A percentile compares a stretch with the other conserved stretches of the same genome.
Conservation (phyloP, 768 basidiomycete genomes). For the Sporobolomyces pararoseus region DNA sequence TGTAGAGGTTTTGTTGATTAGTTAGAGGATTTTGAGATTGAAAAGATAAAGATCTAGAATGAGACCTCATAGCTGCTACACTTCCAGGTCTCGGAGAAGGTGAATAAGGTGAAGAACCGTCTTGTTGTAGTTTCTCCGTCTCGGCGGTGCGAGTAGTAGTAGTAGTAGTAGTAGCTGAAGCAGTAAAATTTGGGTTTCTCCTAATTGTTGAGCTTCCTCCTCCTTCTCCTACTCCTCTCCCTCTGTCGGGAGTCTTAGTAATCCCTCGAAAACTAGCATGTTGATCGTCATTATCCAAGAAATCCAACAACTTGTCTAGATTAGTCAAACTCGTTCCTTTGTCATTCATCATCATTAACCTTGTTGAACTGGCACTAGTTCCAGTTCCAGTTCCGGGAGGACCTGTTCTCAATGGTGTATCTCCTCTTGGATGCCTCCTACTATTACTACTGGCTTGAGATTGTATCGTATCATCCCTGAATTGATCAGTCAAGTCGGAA, state of each 20-base stretch:
- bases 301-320: slow-evolving; percentile 27
- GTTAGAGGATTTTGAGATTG: no score
- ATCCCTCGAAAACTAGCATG: no score
- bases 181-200: no score
- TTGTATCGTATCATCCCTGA: slow-evolving; percentile 2
- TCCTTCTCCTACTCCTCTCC: no score
- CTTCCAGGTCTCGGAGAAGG: slow-evolving; percentile 33
- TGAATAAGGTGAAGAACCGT: slow-evolving; percentile 22
- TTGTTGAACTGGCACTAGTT: not conserved
- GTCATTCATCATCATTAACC: not conserved
- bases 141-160: no score
- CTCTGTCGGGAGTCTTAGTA: no score
- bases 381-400: not conserved
- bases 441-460: not conserved
- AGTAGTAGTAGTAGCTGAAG: no score
- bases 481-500: slow-evolving; percentile 25
- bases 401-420: slow-evolving; percentile 21
- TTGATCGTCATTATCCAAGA: slow-evolving; percentile 23
- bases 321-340: not conserved
- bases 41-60: not conserved
- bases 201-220: no score
- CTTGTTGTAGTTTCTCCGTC: no score
- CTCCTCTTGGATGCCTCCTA: slow-evolving; percentile 11
- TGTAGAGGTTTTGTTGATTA: no score
- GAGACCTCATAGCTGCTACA: slow-evolving; percentile 24